Conservation (phyloP, 1,284 basidiomycete genomes). For the Neonothopanus nambi region DNA sequence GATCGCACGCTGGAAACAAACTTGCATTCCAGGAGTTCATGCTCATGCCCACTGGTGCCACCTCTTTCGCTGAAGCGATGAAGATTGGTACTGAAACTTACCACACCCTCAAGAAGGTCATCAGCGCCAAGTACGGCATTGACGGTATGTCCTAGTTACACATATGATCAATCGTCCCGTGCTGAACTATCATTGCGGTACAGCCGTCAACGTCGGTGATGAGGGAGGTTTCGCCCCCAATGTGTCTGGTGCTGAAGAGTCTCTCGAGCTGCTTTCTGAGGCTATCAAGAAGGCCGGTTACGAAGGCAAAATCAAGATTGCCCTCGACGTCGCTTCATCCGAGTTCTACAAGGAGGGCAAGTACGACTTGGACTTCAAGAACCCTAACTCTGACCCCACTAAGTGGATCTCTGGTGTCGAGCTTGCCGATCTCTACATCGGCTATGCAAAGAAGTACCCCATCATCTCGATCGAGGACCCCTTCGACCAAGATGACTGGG, state of each 20-base stretch:
- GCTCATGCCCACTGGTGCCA: conserved; percentile 94
- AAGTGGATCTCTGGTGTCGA: conserved; percentile 94
- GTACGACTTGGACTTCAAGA: conserved; percentile 99
- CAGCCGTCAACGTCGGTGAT: conserved; percentile 98
- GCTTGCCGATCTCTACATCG: conserved; percentile 92
- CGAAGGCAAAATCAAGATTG: conserved; percentile 98
- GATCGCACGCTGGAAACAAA: conserved; percentile 99
- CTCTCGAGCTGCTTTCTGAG: conserved; percentile 93
- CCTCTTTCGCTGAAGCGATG: conserved; percentile 94
- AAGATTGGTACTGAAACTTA: conserved; percentile 99
- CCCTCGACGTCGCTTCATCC: conserved; percentile 97
- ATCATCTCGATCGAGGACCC: conserved; percentile 99
- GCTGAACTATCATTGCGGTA: conserved; percentile 17
- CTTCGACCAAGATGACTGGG: conserved; percentile 99
- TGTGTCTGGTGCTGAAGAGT: conserved; percentile 95
- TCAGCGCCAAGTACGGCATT: conserved; percentile 98
- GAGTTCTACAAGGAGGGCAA: conserved; percentile 99
- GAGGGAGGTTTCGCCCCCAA: conserved; percentile 99
- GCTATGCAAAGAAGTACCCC: conserved; percentile 89
- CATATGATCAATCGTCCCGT: conserved; percentile 10
- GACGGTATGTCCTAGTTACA: conserved; percentile 66
- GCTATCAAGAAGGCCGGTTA: conserved; percentile 98
- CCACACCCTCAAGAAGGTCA: conserved; percentile 99
- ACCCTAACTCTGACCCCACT: conserved; percentile 96
- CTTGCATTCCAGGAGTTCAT: conserved; percentile 99